Conservation (phyloP, 2,329 filamentous ascomycete species). For the Didymella keratinophila region DNA sequence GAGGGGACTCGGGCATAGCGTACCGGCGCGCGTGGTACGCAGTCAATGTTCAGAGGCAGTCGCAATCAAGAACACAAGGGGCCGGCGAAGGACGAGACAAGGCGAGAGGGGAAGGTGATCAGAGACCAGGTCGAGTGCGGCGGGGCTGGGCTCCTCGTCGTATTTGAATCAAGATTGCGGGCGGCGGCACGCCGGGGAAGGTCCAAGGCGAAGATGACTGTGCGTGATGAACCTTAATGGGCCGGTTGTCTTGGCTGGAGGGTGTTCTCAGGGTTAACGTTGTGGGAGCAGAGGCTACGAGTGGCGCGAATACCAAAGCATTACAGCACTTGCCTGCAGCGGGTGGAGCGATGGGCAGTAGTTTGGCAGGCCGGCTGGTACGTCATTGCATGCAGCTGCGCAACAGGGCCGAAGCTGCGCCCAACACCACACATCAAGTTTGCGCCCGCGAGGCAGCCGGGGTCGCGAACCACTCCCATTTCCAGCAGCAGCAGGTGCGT, state of each 20-base stretch:
- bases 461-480: constrained; percentile 1
- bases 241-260: constrained; percentile 16
- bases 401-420: constrained; percentile 19
- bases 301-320: constrained; percentile 10
- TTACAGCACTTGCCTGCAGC: constrained; percentile 14
- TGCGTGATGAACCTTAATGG: not conserved
- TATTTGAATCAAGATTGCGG: constrained; percentile 18
- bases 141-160: constrained; percentile 10
- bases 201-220: constrained; percentile 17
- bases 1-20: constrained; percentile 14
- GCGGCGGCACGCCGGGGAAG: constrained; percentile 10
- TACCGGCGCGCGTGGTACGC: constrained; percentile 31
- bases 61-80: constrained; percentile 23
- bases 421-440: constrained; percentile 18
- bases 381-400: constrained; percentile 14
- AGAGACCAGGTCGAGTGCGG: constrained; percentile 12
- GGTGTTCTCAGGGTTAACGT: constrained; percentile 16
- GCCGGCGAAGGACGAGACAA: constrained; percentile 30
- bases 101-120: constrained; percentile 18
- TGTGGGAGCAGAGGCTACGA: constrained; percentile 13
- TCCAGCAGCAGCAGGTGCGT: not conserved
- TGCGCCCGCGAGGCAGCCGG: constrained; percentile 7
- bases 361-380: constrained; percentile 6
- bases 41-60: constrained; percentile 6
- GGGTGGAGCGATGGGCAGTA: constrained; percentile 8